Percentiles rank a stretch among this genome's conserved stretches.
Conservation (phyloP, 2,329 filamentous ascomycete genomes). For the Fusarium xyrophilum region DNA sequence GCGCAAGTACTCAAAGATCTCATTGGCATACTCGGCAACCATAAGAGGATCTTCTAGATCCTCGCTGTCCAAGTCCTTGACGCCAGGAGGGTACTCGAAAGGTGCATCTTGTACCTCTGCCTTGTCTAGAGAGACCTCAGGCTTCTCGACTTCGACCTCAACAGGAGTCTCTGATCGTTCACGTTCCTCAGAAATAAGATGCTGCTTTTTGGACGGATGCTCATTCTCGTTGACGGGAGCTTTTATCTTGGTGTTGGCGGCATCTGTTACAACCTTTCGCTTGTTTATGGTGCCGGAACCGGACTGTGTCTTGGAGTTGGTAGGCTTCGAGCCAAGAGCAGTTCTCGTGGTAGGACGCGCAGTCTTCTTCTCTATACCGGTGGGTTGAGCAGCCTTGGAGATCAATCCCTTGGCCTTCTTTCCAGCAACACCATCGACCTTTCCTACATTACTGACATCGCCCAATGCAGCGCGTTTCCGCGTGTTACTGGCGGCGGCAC, state of each 20-base stretch:
- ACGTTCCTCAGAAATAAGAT: constrained; percentile 39
- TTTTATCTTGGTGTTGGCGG: constrained; percentile 65
- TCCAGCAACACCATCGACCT: constrained; percentile 72
- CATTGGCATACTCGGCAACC: constrained; percentile 95
- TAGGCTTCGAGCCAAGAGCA: constrained; percentile 69
- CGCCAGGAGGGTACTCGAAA: constrained; percentile 34
- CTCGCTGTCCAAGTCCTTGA: constrained; percentile 79
- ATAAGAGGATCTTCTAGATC: constrained; percentile 94
- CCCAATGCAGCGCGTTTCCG: constrained; percentile 86
- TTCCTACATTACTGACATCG: constrained; percentile 94
- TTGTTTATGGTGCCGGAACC: constrained; percentile 76
- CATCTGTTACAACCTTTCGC: constrained; percentile 66
- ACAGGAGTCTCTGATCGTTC: constrained; percentile 50
- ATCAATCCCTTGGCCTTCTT: constrained; percentile 80
- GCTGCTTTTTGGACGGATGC: constrained; percentile 71
- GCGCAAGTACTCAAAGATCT: constrained; percentile 95
- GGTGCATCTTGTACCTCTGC: constrained; percentile 20
- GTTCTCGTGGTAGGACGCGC: constrained; percentile 68
- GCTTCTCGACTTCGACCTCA: constrained; percentile 31
- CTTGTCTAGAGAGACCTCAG: constrained; percentile 18
- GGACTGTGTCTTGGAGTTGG: constrained; percentile 73
- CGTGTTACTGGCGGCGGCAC: constrained; percentile 55
- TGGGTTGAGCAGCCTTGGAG: constrained; percentile 81
- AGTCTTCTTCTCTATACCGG: constrained; percentile 76
- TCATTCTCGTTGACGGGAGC: constrained; percentile 67